These are phyloP conservation scores for Ogataea populi-albae DNA, from an alignment of 805 yeast genomes.

Conservation along the genomic window DNA sequence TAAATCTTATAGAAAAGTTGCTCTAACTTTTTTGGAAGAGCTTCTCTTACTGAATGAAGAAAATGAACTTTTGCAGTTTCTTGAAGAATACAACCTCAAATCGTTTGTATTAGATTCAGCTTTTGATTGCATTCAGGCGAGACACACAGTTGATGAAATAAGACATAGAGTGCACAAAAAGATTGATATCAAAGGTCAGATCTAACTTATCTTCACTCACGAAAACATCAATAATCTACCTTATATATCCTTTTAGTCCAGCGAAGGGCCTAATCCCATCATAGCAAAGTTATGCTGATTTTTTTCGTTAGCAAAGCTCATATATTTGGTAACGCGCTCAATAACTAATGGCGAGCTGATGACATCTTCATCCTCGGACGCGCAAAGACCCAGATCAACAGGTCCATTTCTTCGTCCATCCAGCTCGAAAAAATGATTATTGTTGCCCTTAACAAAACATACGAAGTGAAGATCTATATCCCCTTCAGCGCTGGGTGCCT, in stretches of 20 bases:
- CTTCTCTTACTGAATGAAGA: conserved; percentile 30
- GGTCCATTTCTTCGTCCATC: conserved; percentile 89
- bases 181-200: conserved; percentile 90
- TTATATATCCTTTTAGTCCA: conserved; percentile 29
- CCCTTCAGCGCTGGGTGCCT: conserved; percentile 57
- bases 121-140: conserved; percentile 29
- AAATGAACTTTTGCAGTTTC: conserved; percentile 41
- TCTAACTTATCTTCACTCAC: conserved; percentile 29
- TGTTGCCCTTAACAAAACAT: conserved; percentile 55
- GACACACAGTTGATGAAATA: conserved; percentile 21
- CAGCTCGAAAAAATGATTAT: conserved; percentile 69
- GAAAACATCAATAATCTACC: conserved; percentile 2
- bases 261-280: conserved; percentile 67
- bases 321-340: conserved; percentile 61
- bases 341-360: conserved; percentile 50
- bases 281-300: conserved; percentile 67
- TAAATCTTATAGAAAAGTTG: conserved; percentile 51
- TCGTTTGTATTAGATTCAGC: conserved; percentile 25
- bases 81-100: conserved; percentile 38
- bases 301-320: conserved; percentile 57
- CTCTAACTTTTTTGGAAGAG: conserved; percentile 21
- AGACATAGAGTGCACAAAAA: conserved; percentile 41
- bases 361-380: conserved; percentile 41
- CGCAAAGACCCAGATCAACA: conserved; percentile 48
- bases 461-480: conserved; percentile 73